Evolutionary conservation across 805 yeast genomes (phyloP).

Genomic region (Kazachstania psychrophila): DNA sequence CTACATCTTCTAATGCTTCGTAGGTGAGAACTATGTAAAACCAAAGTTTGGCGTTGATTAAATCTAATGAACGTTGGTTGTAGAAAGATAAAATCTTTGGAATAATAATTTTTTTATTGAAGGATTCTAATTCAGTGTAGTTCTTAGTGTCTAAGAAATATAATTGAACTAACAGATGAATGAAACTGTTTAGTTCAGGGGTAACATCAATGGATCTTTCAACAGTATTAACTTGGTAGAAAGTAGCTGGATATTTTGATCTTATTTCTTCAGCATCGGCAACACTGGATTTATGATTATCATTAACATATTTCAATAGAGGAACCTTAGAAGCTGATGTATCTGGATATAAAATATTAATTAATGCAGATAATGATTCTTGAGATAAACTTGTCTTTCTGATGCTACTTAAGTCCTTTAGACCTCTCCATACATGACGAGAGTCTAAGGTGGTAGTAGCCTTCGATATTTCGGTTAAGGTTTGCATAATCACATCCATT

Average conservation of each 20-base stretch:
- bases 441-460: conserved; percentile 73
- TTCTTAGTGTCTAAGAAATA: conserved; percentile 58
- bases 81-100: conserved; percentile 45
- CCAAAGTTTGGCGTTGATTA: conserved; percentile 86
- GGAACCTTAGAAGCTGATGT: conserved; percentile 35
- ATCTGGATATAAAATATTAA: conserved; percentile 47
- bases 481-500: conserved; percentile 26
- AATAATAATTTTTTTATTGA: conserved; percentile 44
- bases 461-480: conserved; percentile 35
- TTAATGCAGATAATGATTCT: conserved; percentile 44
- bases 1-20: conserved; percentile 40
- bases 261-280: conserved; percentile 30
- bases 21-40: conserved; percentile 74
- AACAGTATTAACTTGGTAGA: conserved; percentile 24
- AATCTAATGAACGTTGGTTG: conserved; percentile 77
- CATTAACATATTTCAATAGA: conserved; percentile 35
- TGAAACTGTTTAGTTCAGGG: conserved; percentile 74
- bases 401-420: conserved; percentile 71
- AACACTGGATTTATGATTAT: conserved; percentile 28
- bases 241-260: conserved; percentile 25
- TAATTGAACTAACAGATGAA: conserved; percentile 71
- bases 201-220: conserved; percentile 34
- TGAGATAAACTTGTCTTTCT: conserved; percentile 50
- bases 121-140: conserved; percentile 39
- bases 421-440: conserved; percentile 74